These are phyloP conservation scores for carrot (Daucus carota) DNA, from an alignment of 129 eudicot genomes.

Conservation along the genomic window DNA sequence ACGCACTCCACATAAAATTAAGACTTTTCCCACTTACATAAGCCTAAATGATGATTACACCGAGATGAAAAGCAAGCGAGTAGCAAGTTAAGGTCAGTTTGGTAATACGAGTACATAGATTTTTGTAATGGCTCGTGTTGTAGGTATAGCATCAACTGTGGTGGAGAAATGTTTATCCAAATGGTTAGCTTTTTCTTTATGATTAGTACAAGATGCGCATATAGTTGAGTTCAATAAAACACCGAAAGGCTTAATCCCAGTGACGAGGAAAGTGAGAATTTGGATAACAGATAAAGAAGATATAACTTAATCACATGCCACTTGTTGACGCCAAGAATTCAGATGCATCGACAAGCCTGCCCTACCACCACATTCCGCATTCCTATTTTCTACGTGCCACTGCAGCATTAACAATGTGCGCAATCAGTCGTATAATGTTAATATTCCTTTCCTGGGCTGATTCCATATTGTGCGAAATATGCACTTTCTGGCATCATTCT, in stretches of 20 bases:
- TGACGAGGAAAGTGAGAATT: conserved; percentile 5
- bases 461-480: not conserved
- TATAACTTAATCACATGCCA: not conserved
- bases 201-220: conserved; percentile 11
- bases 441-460: conserved; percentile 4
- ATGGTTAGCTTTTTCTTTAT: conserved; percentile 1
- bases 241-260: conserved; percentile 7
- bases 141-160: not conserved
- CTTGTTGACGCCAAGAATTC: not conserved
- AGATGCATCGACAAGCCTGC: conserved; percentile 1
- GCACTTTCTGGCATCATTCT: conserved; percentile 9
- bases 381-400: not conserved
- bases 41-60: not conserved
- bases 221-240: not conserved
- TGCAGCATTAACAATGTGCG: conserved; percentile 3
- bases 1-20: too few species aligned
- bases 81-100: not conserved
- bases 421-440: not conserved
- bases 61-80: not conserved
- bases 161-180: conserved; percentile 16
- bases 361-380: conserved; percentile 9
- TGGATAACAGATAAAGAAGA: conserved; percentile 1
- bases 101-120: not conserved
- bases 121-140: not conserved
- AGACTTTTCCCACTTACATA: not conserved